Evolutionary conservation across 768 basidiomycete genomes (phyloP).

Genomic region (Lactifluus subvellereus): DNA sequence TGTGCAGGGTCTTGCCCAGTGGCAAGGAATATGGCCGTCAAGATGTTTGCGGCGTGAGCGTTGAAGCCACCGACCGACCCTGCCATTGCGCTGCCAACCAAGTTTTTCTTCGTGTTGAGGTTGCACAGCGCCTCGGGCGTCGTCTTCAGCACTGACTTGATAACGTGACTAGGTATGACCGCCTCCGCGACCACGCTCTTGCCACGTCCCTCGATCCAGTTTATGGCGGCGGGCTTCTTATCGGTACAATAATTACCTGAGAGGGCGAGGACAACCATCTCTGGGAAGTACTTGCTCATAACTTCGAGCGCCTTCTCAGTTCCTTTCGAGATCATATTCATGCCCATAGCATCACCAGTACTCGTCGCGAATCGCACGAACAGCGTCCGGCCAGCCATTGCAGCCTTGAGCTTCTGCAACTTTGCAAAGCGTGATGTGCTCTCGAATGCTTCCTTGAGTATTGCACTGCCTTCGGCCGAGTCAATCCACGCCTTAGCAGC

Average conservation of each 20-base stretch:
- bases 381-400: conserved; percentile 87
- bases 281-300: conserved; percentile 74
- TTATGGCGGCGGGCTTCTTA: conserved; percentile 99
- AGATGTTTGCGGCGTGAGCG: conserved; percentile 95
- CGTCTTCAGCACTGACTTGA: conserved; percentile 91
- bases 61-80: conserved; percentile 98
- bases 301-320: conserved; percentile 90
- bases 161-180: conserved; percentile 80
- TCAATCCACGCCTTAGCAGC: conserved; percentile 86
- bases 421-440: conserved; percentile 90
- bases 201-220: conserved; percentile 98
- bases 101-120: conserved; percentile 94
- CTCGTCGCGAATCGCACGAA: conserved; percentile 91
- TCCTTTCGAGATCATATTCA: conserved; percentile 99
- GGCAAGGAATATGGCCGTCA: conserved; percentile 92
- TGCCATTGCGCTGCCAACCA: conserved; percentile 97
- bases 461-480: conserved; percentile 67
- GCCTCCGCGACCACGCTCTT: conserved; percentile 98
- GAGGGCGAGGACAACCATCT: conserved; percentile 85
- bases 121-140: conserved; percentile 85
- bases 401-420: conserved; percentile 78
- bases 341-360: conserved; percentile 99
- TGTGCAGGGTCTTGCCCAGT: conserved; percentile 99
- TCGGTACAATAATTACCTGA: conserved; percentile 99
- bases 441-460: conserved; percentile 84